These are phyloP conservation scores for Solanum clarkiae DNA, from an alignment of 257 asterid species.

Conservation along the genomic window DNA sequence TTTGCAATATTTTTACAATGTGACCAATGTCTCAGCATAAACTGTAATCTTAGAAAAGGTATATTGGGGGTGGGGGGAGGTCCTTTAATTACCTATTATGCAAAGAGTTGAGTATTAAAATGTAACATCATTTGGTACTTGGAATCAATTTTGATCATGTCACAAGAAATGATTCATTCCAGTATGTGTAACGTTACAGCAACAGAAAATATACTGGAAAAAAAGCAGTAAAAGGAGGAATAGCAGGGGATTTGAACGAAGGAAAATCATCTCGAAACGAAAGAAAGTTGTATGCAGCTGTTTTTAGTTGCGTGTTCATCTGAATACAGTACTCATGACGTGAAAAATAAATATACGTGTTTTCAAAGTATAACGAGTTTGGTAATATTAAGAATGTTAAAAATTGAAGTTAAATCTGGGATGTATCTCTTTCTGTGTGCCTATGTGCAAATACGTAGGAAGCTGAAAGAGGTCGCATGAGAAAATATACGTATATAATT, in stretches of 20 bases:
- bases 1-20: neutral
- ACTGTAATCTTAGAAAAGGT: neutral
- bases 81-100: neutral
- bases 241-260: neutral
- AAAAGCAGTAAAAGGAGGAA: neutral
- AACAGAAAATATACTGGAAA: neutral
- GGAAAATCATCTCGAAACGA: neutral
- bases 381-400: no score
- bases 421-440: neutral
- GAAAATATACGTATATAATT: neutral
- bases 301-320: neutral
- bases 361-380: no score
- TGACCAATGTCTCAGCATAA: neutral
- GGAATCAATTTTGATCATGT: neutral
- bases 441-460: neutral
- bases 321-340: neutral
- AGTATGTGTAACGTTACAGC: neutral
- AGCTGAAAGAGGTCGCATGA: neutral
- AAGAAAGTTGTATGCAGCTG: neutral
- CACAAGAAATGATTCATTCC: neutral
- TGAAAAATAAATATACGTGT: neutral
- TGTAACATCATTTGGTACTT: neutral
- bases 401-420: no score
- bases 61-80: neutral
- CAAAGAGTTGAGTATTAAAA: neutral